Evolutionary conservation across 305 asterid genomes (phyloP).

Genomic region (Rubia balearica): DNA sequence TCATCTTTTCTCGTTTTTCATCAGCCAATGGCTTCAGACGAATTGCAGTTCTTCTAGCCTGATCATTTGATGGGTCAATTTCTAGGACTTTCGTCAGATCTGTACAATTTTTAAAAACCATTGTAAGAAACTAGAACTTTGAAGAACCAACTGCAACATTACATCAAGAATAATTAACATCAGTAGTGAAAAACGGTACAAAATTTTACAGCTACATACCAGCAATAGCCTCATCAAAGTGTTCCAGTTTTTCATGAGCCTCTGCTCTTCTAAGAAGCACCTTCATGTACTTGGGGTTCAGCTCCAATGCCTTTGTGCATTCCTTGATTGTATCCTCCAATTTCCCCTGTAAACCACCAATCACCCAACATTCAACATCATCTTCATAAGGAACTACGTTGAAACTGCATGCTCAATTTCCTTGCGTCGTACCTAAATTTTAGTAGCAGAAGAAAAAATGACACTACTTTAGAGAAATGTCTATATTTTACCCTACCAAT

Average conservation of each 20-base stretch:
- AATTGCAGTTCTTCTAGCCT: conserved; percentile 60
- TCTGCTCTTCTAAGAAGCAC: conserved; percentile 78
- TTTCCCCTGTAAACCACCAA: conserved; percentile 41
- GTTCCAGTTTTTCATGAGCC: conserved; percentile 76
- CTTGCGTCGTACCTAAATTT: too few relatives aligned
- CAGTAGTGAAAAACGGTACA: background rate
- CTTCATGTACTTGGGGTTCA: conserved; percentile 63
- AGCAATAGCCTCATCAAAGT: conserved; percentile 68
- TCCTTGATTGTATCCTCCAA: conserved; percentile 65
- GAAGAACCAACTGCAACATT: conserved; percentile 9
- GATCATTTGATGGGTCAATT: conserved; percentile 66
- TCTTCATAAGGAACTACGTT: background rate
- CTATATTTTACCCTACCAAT: conserved; percentile 39
- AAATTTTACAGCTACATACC: conserved; percentile 32
- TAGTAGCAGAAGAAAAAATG: background rate
- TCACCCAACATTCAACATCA: background rate
- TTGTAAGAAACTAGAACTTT: background rate
- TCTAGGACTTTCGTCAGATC: conserved; percentile 78
- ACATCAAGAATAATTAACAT: background rate
- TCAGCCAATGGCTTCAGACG: conserved; percentile 90
- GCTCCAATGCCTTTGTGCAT: conserved; percentile 75
- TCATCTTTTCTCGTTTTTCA: conserved; percentile 90
- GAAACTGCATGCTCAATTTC: too few relatives aligned
- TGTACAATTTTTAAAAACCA: conserved; percentile 26
- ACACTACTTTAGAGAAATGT: background rate